These are phyloP conservation scores for Zygnema circumcarinatum DNA, from an alignment of 139 green algal species.

Conservation along the genomic window DNA sequence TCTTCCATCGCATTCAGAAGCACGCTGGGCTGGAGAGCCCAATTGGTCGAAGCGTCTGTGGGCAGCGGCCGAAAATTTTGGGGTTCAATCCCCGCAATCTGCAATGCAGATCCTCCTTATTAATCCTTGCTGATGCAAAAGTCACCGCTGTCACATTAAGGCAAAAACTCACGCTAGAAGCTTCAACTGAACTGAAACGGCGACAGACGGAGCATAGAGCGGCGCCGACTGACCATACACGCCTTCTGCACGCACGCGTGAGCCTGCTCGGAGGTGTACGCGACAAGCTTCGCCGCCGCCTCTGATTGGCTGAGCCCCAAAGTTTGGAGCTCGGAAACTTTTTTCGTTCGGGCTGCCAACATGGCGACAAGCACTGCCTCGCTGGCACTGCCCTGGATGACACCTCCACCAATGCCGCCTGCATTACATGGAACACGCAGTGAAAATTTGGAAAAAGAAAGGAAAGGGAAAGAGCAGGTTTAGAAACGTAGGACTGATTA, in stretches of 20 bases:
- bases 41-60: conserved; percentile 52
- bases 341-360: conserved; percentile 69
- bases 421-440: neutral
- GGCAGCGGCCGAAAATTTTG: conserved; percentile 70
- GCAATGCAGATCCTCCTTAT: neutral
- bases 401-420: conserved; percentile 67
- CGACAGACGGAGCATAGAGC: too few relatives aligned
- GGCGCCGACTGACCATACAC: too few relatives aligned
- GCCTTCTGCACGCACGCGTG: conserved; percentile 82
- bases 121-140: too few relatives aligned
- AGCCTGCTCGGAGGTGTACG: conserved; percentile 74
- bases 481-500: too few relatives aligned
- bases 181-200: too few relatives aligned
- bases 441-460: neutral
- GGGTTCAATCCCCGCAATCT: conserved; percentile 66
- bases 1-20: conserved; percentile 67
- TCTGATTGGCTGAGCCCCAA: neutral
- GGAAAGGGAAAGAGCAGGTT: neutral
- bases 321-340: neutral
- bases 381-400: conserved; percentile 70
- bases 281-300: conserved; percentile 68
- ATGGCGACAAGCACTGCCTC: conserved; percentile 76
- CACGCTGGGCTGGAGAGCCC: conserved; percentile 66
- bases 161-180: too few relatives aligned
- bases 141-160: too few relatives aligned